Conservation (phyloP, 78 protist species). For the Creolimax fragrantissima region DNA sequence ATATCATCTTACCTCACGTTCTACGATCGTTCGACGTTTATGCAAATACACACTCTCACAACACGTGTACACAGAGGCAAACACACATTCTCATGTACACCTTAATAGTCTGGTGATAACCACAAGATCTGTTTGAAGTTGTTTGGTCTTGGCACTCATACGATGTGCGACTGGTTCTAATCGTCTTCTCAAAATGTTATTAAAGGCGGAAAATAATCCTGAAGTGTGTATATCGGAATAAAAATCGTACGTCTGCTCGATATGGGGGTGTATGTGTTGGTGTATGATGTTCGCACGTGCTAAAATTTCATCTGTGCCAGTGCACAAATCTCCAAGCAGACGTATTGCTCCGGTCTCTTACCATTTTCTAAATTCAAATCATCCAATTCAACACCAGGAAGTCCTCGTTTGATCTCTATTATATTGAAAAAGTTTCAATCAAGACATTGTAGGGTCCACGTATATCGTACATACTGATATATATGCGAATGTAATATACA, state of each 20-base stretch:
- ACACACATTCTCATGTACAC: not conserved
- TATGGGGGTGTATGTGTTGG: no score
- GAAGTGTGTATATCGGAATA: no score
- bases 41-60: not conserved
- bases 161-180: conserved; percentile 36
- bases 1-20: no score
- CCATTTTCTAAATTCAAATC: conserved; percentile 39
- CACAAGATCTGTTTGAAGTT: conserved; percentile 26
- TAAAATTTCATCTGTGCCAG: no score
- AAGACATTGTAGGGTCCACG: no score
- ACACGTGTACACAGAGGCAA: no score
- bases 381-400: conserved; percentile 17
- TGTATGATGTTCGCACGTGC: no score
- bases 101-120: conserved; percentile 32
- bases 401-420: conserved; percentile 1
- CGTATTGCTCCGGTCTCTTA: no score
- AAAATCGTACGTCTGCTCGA: no score
- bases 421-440: not conserved
- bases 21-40: not conserved
- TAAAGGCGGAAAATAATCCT: conserved; percentile 7
- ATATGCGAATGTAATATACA: no score
- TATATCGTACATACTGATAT: no score
- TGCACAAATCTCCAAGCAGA: no score
- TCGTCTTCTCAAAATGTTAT: conserved; percentile 18
- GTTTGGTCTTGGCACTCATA: conserved; percentile 12